Percentiles rank a stretch among this genome's conserved stretches.
phyloP scores from a whole-genome alignment of 1,284 basidiomycete species.

The Psilocybe mexicana region DNA sequence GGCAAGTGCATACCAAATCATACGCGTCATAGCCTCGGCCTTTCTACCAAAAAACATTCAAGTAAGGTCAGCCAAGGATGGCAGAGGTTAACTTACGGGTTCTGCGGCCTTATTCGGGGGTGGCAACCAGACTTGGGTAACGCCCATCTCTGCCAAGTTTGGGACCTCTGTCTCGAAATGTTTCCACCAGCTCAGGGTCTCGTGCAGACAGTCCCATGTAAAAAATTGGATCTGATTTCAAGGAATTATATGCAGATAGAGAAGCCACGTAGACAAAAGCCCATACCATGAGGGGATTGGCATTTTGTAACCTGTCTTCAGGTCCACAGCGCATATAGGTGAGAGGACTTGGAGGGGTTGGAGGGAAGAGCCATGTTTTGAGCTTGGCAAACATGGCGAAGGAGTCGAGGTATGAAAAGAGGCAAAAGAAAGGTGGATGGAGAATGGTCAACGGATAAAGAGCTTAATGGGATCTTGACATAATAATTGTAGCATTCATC shows the following conservation, averaged over 20 bases:
- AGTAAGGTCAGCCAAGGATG: background rate
- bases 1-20: conserved; percentile 55
- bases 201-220: conserved; percentile 71
- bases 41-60: conserved; percentile 36
- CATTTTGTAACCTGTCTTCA: conserved; percentile 32
- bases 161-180: conserved; percentile 76
- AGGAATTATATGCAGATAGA: background rate
- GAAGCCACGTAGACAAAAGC: background rate
- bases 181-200: conserved; percentile 78
- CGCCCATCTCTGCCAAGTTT: conserved; percentile 71
- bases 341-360: conserved; percentile 38
- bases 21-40: conserved; percentile 82
- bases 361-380: conserved; percentile 27
- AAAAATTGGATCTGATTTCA: conserved; percentile 73
- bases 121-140: conserved; percentile 83
- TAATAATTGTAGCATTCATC: background rate
- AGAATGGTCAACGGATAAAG: background rate
- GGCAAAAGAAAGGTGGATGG: background rate
- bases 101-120: conserved; percentile 75
- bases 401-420: background rate
- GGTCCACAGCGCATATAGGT: conserved; percentile 58
- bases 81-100: conserved; percentile 42
- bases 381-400: conserved; percentile 29
- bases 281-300: conserved; percentile 67
- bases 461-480: background rate